Evolutionary conservation across 306 rosid species (phyloP), one percentile per base, ranked within the genome.

Genomic region (Cicer bijugum): DNA sequence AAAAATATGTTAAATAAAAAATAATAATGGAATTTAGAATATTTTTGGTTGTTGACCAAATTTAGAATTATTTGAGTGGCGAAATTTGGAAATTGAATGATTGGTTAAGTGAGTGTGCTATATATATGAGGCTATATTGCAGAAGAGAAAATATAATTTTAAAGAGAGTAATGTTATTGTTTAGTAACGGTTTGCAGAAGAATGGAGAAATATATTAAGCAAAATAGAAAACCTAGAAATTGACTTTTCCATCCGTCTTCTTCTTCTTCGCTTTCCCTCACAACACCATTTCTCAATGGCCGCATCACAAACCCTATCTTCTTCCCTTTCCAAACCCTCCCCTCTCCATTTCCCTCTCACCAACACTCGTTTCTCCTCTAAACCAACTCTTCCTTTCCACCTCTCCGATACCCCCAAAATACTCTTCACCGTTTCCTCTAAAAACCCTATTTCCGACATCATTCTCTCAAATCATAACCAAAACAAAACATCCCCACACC

Each of bases 401-500:
- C 37, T 7, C 38, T 12, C 60, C 15, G 77, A 37, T 72, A 20
- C 72, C 14, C 68, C 3, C 7, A 82, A 39, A 60, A 7, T 80
- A 75, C 12, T 57, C 59, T 35, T 76, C 74, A 5, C 4, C 51
- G 56, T 72, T 19, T 78, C 82, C 12, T 44, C 80, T 9, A 79
- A 78, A 65, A 84, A 77, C 78, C 86, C 87, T 0, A 75, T 84
- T n/a, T 83, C 91, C 60, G 73, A 80, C 8, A 8, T 76, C 39
- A 20, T 69, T 76, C 43, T 82, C 4, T n/a, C 43, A 4, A 9
- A 58, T 51, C 14, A 47, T 57, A 6, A 58, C 57, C 14, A 47
- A 65, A 6, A 9, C 40, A 59, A 60, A 53, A 15, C 63, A 5
- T 20, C 62, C 14, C 16, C 14, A 5, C 17, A 58, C 5, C 4